Percentiles rank a stretch among this genome's conserved stretches.
phyloP scores from a whole-genome alignment of 2,329 filamentous ascomycete species.

The Leptographium lundbergii region DNA sequence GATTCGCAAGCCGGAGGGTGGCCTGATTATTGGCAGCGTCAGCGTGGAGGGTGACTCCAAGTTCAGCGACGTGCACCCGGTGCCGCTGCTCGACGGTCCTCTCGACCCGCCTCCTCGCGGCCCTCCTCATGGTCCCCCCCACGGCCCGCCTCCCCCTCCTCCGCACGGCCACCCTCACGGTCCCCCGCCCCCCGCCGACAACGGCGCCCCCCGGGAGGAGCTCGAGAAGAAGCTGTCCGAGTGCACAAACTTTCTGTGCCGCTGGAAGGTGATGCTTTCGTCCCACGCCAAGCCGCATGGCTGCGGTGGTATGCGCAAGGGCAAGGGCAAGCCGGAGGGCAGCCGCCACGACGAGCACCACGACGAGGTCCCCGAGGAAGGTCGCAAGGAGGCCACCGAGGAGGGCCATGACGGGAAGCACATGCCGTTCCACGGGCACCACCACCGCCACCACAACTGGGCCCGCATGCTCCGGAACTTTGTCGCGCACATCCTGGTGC shows the following conservation, averaged over 20 bases:
- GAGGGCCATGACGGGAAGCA: constrained; percentile 9
- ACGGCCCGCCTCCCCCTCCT: neutral
- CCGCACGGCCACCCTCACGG: neutral
- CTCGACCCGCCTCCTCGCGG: neutral
- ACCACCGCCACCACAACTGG: constrained; percentile 24
- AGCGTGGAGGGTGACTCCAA: constrained; percentile 20
- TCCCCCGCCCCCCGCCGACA: neutral
- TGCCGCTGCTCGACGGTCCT: constrained; percentile 5
- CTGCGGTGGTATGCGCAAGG: constrained; percentile 20
- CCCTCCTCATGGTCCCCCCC: neutral
- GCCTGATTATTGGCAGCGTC: constrained; percentile 41
- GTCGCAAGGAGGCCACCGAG: constrained; percentile 9
- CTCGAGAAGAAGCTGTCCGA: constrained; percentile 17
- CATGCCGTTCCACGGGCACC: constrained; percentile 8
- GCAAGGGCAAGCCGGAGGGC: constrained; percentile 1
- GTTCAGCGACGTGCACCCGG: neutral
- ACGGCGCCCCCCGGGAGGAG: neutral
- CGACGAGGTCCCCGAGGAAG: constrained; percentile 11
- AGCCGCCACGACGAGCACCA: constrained; percentile 4
- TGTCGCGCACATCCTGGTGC: constrained; percentile 50
- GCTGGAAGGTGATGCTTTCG: constrained; percentile 38
- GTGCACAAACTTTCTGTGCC: constrained; percentile 38
- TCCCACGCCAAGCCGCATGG: constrained; percentile 28
- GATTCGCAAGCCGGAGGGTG: constrained; percentile 42
- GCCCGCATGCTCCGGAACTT: constrained; percentile 40